phyloP scores from a whole-genome alignment of 2,329 filamentous ascomycete genomes.

The Pestalotiopsis sp. region DNA sequence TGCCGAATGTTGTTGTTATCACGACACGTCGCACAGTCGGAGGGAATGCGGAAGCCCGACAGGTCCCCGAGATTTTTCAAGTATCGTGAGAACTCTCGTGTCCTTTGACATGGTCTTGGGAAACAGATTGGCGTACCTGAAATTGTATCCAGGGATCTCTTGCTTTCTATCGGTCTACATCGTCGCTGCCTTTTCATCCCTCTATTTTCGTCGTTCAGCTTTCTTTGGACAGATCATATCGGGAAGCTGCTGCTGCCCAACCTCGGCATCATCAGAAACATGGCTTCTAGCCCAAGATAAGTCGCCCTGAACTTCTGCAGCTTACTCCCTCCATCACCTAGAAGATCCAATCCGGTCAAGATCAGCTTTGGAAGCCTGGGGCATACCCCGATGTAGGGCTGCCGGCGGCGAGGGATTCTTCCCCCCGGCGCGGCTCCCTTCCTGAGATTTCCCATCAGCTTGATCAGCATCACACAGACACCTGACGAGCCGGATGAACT shows the following conservation, averaged over 20 bases:
- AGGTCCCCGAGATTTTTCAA: background rate
- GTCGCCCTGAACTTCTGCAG: no score
- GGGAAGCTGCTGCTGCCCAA: no score
- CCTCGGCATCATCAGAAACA: no score
- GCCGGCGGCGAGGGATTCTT: background rate
- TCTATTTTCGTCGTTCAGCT: no score
- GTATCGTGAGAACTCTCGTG: background rate
- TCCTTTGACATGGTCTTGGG: background rate
- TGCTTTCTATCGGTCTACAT: no score
- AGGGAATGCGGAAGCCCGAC: background rate
- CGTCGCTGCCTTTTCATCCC: no score
- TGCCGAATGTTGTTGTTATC: background rate
- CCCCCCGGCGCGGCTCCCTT: background rate
- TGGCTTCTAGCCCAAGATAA: background rate
- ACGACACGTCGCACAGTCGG: background rate
- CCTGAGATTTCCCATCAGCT: background rate
- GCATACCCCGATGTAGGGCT: background rate
- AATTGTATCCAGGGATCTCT: no score
- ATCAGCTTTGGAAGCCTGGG: background rate
- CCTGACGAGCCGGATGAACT: slow-evolving; percentile 38
- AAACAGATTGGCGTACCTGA: no score
- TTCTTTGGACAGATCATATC: no score
- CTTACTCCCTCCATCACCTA: background rate
- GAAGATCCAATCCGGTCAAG: background rate
- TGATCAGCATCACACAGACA: background rate